phyloP scores from a whole-genome alignment of 2,329 filamentous ascomycete species.

The Xylaria sp. region DNA sequence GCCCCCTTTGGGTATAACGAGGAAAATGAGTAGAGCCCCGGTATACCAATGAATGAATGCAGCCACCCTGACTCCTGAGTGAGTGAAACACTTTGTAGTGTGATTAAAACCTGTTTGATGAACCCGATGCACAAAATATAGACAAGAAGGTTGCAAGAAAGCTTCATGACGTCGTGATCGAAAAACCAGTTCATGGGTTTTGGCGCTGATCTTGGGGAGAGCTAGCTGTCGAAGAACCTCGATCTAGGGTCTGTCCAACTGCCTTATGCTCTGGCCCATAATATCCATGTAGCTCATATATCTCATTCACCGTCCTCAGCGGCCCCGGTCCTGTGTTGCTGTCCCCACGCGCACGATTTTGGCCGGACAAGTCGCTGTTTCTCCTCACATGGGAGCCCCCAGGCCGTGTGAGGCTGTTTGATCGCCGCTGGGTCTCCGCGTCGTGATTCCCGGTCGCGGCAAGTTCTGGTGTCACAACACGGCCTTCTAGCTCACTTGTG shows the following conservation, averaged over 20 bases:
- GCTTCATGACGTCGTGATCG: constrained; percentile 1
- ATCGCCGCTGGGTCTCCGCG: constrained; percentile 54
- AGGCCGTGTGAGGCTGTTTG: constrained; percentile 41
- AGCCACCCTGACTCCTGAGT: constrained; percentile 13
- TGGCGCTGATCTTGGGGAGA: constrained; percentile 15
- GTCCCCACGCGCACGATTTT: constrained; percentile 30
- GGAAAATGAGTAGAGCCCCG: neutral
- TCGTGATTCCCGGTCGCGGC: constrained; percentile 47
- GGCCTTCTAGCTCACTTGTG: constrained; percentile 55
- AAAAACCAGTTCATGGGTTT: constrained; percentile 6
- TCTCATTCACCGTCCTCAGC: constrained; percentile 56
- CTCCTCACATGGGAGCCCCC: constrained; percentile 36
- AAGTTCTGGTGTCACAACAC: constrained; percentile 54
- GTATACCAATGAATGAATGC: constrained; percentile 30
- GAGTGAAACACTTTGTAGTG: constrained; percentile 11
- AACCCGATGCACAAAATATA: constrained; percentile 15
- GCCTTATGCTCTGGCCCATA: constrained; percentile 56
- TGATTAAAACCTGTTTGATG: neutral
- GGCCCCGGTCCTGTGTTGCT: constrained; percentile 39
- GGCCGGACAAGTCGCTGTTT: constrained; percentile 41
- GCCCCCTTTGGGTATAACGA: constrained; percentile 13
- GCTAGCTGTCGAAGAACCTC: constrained; percentile 28
- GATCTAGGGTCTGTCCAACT: constrained; percentile 55
- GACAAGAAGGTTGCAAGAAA: constrained; percentile 26
- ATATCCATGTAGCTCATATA: constrained; percentile 59